A percentile compares a stretch with the other conserved stretches of the same genome.
phyloP scores from a whole-genome alignment of 2,329 filamentous ascomycete species.

The Pseudodiploospora longispora region DNA sequence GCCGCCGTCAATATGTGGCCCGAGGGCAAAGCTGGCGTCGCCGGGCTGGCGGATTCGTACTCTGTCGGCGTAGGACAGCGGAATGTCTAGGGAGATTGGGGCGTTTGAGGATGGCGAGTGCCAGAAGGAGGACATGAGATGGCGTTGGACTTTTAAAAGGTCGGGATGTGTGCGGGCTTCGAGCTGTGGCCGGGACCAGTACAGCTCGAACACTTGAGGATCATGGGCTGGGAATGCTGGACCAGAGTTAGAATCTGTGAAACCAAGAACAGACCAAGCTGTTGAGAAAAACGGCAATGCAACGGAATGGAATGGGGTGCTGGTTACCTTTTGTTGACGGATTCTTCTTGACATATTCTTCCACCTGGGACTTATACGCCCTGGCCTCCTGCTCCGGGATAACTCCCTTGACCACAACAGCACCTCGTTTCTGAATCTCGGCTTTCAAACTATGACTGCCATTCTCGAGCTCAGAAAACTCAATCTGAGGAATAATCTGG shows the following conservation, averaged over 20 bases:
- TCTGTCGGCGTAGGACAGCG: constrained; percentile 62
- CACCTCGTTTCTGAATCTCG: constrained; percentile 54
- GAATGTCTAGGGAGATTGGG: constrained; percentile 43
- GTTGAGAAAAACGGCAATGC: background rate
- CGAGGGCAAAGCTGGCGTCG: constrained; percentile 61
- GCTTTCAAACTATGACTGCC: constrained; percentile 28
- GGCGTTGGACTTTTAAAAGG: constrained; percentile 51
- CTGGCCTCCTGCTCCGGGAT: constrained; percentile 55
- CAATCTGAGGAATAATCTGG: constrained; percentile 43
- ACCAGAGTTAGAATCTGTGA: background rate
- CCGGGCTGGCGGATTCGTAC: constrained; percentile 65
- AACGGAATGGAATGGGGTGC: background rate
- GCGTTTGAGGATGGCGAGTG: constrained; percentile 39
- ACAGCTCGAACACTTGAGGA: constrained; percentile 67
- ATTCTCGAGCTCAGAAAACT: constrained; percentile 36
- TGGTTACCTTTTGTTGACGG: constrained; percentile 44
- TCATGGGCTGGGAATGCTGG: constrained; percentile 55
- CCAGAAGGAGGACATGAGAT: constrained; percentile 57
- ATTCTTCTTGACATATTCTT: constrained; percentile 59
- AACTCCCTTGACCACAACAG: constrained; percentile 57
- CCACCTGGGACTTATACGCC: constrained; percentile 55
- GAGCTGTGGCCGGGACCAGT: constrained; percentile 64
- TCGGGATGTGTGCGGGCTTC: constrained; percentile 59
- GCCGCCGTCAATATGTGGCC: constrained; percentile 66
- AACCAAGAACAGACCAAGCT: background rate